phyloP scores from a whole-genome alignment of 495 filamentous ascomycete species.

The Massariosphaeria phaeospora region DNA sequence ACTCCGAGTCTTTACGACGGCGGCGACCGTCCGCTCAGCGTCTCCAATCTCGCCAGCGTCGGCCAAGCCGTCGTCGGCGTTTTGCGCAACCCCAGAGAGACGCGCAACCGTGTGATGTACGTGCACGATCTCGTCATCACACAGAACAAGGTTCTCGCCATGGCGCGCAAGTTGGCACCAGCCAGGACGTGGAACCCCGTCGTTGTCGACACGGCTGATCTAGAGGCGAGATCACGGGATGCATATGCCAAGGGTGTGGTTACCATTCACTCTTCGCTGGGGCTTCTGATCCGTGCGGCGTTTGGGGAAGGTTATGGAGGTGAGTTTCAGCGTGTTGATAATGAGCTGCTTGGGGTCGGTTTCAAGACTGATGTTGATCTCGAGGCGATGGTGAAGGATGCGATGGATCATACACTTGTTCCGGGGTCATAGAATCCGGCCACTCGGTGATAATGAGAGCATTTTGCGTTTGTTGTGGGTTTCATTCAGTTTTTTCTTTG shows the following conservation, averaged over 20 bases:
- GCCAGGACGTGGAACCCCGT: conserved; percentile 3
- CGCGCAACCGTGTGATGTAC: conserved; percentile 20
- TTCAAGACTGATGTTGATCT: background rate
- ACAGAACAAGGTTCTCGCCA: conserved; percentile 20
- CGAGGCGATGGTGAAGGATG: background rate
- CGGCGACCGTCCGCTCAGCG: conserved; percentile 1
- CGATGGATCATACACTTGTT: background rate
- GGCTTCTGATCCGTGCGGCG: conserved; percentile 8
- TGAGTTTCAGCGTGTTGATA: conserved; percentile 18
- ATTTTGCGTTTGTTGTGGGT: too few species aligned
- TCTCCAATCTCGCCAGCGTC: conserved; percentile 9
- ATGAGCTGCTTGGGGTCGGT: conserved; percentile 1
- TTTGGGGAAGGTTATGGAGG: conserved; percentile 14
- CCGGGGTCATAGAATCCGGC: too few species aligned
- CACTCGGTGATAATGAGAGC: too few species aligned
- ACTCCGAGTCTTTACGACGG: conserved; percentile 7
- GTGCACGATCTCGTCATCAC: conserved; percentile 13
- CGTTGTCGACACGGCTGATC: conserved; percentile 3
- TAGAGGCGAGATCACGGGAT: conserved; percentile 8
- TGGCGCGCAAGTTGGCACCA: conserved; percentile 11
- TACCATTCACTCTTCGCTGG: background rate
- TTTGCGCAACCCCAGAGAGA: conserved; percentile 21
- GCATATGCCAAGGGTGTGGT: background rate
- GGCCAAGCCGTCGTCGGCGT: conserved; percentile 16
- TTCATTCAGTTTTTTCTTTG: too few species aligned